Conservation (phyloP, 2,329 filamentous ascomycete species). For the Coleophoma eucalyptorum region DNA sequence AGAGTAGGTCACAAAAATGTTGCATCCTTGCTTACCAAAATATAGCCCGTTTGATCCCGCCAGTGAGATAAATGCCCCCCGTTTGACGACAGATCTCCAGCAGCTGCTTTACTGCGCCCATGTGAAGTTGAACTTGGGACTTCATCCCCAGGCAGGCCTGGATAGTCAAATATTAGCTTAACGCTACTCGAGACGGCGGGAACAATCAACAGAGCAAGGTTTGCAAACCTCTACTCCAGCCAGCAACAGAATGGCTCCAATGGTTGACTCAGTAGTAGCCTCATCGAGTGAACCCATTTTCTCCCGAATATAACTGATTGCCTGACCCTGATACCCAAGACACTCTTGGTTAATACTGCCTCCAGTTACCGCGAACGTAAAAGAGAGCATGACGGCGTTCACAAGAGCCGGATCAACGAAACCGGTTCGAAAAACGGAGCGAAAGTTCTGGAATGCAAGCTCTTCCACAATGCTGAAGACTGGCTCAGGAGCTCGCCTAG, state of each 20-base stretch:
- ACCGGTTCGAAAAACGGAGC: conserved; percentile 28
- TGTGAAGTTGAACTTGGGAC: conserved; percentile 36
- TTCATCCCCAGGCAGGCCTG: conserved; percentile 34
- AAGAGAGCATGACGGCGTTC: conserved; percentile 35
- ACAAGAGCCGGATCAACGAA: conserved; percentile 32
- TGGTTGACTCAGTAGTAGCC: conserved; percentile 30
- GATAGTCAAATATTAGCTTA: neutral
- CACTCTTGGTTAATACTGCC: conserved; percentile 26
- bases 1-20: conserved; percentile 3
- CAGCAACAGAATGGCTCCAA: conserved; percentile 38
- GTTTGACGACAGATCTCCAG: conserved; percentile 29
- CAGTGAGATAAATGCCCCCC: conserved; percentile 26
- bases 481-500: conserved; percentile 26
- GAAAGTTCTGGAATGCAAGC: conserved; percentile 34
- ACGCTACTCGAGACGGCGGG: neutral
- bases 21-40: conserved; percentile 32
- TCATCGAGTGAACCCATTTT: conserved; percentile 25
- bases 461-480: conserved; percentile 33
- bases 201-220: neutral
- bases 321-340: conserved; percentile 31
- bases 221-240: conserved; percentile 36
- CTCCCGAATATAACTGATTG: conserved; percentile 28
- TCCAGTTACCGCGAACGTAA: conserved; percentile 27
- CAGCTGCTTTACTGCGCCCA: conserved; percentile 33
- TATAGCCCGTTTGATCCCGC: conserved; percentile 39